Evolutionary conservation across 176 grass and related monocot genomes (phyloP).

Genomic region (Tillandsia fasciculata): DNA sequence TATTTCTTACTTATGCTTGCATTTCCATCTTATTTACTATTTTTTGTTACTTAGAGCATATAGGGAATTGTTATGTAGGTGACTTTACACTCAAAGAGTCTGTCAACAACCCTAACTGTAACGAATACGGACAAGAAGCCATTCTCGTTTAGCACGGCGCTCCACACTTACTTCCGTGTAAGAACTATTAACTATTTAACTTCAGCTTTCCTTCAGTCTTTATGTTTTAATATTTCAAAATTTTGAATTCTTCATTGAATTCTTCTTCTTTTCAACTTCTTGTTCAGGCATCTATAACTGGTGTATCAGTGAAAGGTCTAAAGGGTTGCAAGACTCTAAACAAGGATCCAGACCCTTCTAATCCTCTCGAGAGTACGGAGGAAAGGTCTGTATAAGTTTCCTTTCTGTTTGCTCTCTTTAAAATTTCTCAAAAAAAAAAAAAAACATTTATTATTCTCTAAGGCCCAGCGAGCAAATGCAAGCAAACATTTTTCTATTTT

Average conservation of each 20-base stretch:
- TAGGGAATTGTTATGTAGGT: constrained; percentile 36
- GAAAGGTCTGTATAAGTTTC: constrained; percentile 48
- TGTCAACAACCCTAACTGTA: constrained; percentile 64
- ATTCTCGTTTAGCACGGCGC: constrained; percentile 74
- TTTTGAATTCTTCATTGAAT: constrained; percentile 1
- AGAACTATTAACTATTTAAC: constrained; percentile 29
- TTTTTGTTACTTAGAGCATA: constrained; percentile 1
- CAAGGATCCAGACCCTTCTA: constrained; percentile 85
- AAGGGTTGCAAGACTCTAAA: constrained; percentile 80
- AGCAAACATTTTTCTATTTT: background rate
- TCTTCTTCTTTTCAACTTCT: constrained; percentile 6
- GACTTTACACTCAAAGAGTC: constrained; percentile 46
- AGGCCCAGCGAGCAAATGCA: background rate
- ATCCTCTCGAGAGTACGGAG: constrained; percentile 73
- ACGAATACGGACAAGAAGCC: constrained; percentile 71
- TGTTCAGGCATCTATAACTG: constrained; percentile 72
- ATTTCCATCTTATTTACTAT: background rate
- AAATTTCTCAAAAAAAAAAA: background rate
- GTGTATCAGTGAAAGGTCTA: constrained; percentile 79
- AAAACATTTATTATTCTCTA: background rate
- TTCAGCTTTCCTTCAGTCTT: background rate
- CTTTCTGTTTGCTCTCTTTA: constrained; percentile 1
- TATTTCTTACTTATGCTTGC: background rate
- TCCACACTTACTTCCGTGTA: constrained; percentile 90
- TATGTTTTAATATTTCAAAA: background rate